These are phyloP conservation scores for Vitis rotundifolia DNA, from an alignment of 164 flowering plant genomes.

Conservation along the genomic window DNA sequence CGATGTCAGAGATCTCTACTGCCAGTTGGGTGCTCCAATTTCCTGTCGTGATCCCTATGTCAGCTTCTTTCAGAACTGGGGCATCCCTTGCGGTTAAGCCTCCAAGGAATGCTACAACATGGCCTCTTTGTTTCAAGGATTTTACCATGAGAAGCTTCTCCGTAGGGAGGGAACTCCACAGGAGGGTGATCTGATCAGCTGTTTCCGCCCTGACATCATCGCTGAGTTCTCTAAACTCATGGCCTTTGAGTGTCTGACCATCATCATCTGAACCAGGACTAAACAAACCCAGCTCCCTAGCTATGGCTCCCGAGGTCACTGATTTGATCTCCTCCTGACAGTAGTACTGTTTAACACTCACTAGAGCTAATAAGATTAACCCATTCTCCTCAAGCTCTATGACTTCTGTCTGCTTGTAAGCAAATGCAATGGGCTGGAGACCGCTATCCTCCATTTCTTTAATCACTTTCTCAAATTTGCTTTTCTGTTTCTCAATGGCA, in stretches of 20 bases:
- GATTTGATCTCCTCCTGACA: slow-evolving; percentile 1
- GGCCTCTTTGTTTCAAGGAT: slow-evolving; percentile 11
- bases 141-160: slow-evolving; percentile 20
- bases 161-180: slow-evolving; percentile 19
- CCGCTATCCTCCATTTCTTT: slow-evolving; percentile 7
- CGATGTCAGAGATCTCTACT: slow-evolving; percentile 14
- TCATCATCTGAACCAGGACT: not conserved
- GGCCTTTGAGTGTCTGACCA: slow-evolving; percentile 12
- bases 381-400: slow-evolving; percentile 2
- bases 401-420: slow-evolving; percentile 6
- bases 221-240: not conserved
- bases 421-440: slow-evolving; percentile 21
- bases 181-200: slow-evolving; percentile 7
- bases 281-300: slow-evolving; percentile 8
- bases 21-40: slow-evolving; percentile 14
- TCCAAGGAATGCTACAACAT: slow-evolving; percentile 26
- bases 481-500: slow-evolving; percentile 9
- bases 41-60: slow-evolving; percentile 21
- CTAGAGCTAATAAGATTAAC: slow-evolving; percentile 23
- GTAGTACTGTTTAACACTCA: slow-evolving; percentile 14
- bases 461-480: slow-evolving; percentile 6
- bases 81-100: slow-evolving; percentile 12
- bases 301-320: slow-evolving; percentile 2
- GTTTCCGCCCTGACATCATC: slow-evolving; percentile 9
- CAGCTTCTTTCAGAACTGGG: slow-evolving; percentile 27